Evolutionary conservation across 768 basidiomycete species (phyloP), one percentile per base, ranked within the genome.

Genomic region (Obba rivulosa): DNA sequence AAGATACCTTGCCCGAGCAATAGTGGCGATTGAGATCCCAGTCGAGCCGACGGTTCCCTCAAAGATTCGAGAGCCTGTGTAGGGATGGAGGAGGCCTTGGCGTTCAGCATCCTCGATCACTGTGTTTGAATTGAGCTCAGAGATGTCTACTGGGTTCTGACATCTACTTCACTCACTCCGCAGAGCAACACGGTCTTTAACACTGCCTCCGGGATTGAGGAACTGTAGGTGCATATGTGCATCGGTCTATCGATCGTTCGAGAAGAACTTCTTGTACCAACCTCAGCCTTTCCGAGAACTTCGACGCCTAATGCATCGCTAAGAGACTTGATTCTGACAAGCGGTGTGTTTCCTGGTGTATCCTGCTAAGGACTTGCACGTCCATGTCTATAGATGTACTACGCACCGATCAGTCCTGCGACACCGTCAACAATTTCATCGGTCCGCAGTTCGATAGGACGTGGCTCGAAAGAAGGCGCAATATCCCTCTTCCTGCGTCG

Each of bases 1-100:
- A 50, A 5, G n/a, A 35, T 55, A 89, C 92, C 86, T 83, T 10
- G 93, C 92, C 54, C 78, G 77, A 1, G 92, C 88, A 43, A 99
- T 87, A 2, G 89, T 96, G 0, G 96, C 95, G 43, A 99, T 84
- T 1, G 93, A 96, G 48, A 98, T 98, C 5, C 96, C 93, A 0
- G 93, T 96, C 0, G 91, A 93, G 8, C 92, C 96, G 3, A 95
- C 91, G 0, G 95, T 99, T 3, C 96, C 96, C 65, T 98, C 96
- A 49, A 98, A 99, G 34, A 99, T 92, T 7, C 90, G 81, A 0
- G 90, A 96, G 5, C 88, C 87, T 0, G 91, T 93, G 52, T 92
- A 66, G 0, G 94, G 96, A 48, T 83, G 78, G 1, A 99, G 69
- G 2, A 92, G 69, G 0, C 93, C 93, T 51, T 78, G 72, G 8